These are phyloP conservation scores for Cladosporium oxysporum DNA, from an alignment of 2,329 filamentous ascomycete species.

Conservation along the genomic window DNA sequence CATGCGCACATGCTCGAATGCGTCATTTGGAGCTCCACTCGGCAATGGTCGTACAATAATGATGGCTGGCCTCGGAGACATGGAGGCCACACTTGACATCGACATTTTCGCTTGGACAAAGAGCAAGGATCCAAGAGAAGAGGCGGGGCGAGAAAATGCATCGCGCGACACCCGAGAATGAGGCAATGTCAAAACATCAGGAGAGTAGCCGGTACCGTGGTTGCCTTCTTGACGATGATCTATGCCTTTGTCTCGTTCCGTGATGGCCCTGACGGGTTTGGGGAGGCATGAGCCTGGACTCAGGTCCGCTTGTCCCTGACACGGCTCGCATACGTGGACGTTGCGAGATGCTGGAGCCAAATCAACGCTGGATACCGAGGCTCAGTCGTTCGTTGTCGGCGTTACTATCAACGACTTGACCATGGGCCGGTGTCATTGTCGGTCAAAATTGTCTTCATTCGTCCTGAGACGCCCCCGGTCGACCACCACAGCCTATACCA, in stretches of 20 bases:
- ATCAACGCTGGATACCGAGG: background rate
- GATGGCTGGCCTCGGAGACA: background rate
- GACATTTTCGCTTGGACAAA: background rate
- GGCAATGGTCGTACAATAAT: background rate
- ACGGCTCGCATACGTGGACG: background rate
- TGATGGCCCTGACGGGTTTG: background rate
- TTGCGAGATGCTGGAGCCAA: background rate
- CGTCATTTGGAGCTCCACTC: background rate
- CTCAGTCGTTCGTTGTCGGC: background rate
- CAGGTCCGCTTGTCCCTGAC: background rate
- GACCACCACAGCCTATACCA: background rate
- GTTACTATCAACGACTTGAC: background rate
- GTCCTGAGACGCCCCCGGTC: background rate
- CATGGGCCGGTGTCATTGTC: background rate
- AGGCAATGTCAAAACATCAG: background rate
- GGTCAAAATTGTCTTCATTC: background rate
- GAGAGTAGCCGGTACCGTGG: background rate
- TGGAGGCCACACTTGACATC: background rate
- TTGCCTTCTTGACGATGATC: background rate
- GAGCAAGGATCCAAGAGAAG: background rate
- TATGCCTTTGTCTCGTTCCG: background rate
- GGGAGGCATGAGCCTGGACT: background rate
- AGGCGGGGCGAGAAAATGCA: background rate
- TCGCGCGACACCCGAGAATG: background rate
- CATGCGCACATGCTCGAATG: background rate